phyloP scores from a whole-genome alignment of 345 rosid species.

The Turnera subulata region DNA sequence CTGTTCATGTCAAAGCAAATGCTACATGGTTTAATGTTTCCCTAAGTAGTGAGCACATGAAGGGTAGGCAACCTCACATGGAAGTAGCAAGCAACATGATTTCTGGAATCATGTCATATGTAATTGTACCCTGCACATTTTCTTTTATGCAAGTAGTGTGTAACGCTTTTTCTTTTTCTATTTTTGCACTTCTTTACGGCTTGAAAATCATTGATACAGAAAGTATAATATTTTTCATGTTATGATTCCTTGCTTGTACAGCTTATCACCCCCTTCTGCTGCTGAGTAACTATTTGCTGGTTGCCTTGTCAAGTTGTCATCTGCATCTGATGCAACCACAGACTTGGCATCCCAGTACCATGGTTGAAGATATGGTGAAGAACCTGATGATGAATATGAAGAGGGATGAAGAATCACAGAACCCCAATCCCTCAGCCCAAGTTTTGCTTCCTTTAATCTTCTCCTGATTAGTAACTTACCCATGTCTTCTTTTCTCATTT shows the following conservation, averaged over 20 bases:
- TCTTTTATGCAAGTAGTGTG: too few species aligned
- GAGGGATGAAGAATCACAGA: constrained; percentile 51
- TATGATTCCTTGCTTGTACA: constrained; percentile 63
- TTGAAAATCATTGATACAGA: too few species aligned
- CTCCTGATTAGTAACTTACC: constrained; percentile 61
- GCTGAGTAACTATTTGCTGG: constrained; percentile 42
- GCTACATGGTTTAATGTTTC: too few species aligned
- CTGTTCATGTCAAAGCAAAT: too few species aligned
- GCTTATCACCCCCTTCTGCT: constrained; percentile 66
- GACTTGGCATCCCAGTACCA: constrained; percentile 67
- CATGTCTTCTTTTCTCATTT: constrained; percentile 57
- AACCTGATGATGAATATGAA: constrained; percentile 19
- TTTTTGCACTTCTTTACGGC: too few species aligned
- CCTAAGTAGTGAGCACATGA: too few species aligned
- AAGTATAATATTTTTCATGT: constrained; percentile 19
- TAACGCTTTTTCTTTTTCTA: too few species aligned
- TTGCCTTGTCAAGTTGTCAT: constrained; percentile 33
- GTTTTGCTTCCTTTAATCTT: constrained; percentile 60
- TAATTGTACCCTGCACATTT: too few species aligned
- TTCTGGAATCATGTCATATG: too few species aligned
- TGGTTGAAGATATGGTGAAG: constrained; percentile 50
- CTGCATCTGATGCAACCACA: constrained; percentile 35
- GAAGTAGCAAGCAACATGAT: too few species aligned
- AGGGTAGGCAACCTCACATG: too few species aligned
- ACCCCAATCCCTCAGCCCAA: constrained; percentile 78